Conservation (phyloP, 768 basidiomycete genomes). For the Kwoniella botswanensis region DNA sequence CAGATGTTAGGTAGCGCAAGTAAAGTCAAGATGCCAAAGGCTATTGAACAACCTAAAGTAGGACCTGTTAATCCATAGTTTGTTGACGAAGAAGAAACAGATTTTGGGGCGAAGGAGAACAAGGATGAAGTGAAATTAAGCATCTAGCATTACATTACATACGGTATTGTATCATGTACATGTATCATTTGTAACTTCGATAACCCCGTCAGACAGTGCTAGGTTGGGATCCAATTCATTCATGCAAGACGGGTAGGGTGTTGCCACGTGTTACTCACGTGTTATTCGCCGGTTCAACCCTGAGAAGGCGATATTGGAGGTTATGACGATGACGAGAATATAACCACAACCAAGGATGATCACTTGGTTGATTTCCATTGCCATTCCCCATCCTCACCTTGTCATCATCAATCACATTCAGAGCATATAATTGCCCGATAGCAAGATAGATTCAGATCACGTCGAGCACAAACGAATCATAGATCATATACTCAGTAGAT, state of each 20-base stretch:
- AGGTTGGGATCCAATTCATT: too few relatives aligned
- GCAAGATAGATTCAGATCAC: not conserved
- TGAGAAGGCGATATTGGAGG: not conserved
- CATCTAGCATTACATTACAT: too few relatives aligned
- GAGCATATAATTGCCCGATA: not conserved
- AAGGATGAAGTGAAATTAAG: too few relatives aligned
- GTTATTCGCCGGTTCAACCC: too few relatives aligned
- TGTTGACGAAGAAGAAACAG: too few relatives aligned
- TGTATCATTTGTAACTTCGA: too few relatives aligned
- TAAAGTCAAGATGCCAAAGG: slow-evolving; percentile 89
- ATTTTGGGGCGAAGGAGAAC: too few relatives aligned
- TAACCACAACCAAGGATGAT: not conserved
- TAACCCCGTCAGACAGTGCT: too few relatives aligned
- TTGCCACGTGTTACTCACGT: not conserved
- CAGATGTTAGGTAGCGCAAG: slow-evolving; percentile 43
- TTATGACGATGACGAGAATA: not conserved
- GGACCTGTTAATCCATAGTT: slow-evolving; percentile 40
- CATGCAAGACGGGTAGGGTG: not conserved
- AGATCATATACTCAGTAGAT: not conserved
- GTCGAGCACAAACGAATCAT: not conserved
- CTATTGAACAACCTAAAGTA: slow-evolving; percentile 56
- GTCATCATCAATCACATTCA: not conserved
- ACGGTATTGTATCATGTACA: too few relatives aligned
- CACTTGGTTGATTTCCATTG: not conserved
- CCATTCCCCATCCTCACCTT: not conserved